Percentiles rank a stretch among this genome's conserved stretches.
phyloP scores from a whole-genome alignment of 768 basidiomycete species.

The Coprinellus aureogranulatus region DNA sequence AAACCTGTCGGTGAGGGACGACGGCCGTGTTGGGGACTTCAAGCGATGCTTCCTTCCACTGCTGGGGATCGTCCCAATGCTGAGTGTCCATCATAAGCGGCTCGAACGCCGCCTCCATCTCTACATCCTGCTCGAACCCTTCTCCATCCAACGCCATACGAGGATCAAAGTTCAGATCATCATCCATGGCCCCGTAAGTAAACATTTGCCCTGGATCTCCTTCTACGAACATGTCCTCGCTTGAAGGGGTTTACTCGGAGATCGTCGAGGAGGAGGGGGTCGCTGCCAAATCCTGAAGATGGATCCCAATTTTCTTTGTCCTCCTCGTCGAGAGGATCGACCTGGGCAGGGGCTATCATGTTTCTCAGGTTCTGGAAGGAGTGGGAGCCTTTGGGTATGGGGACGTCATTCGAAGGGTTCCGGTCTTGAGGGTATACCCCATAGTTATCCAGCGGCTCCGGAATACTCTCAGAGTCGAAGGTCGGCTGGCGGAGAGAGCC shows the following conservation, averaged over 20 bases:
- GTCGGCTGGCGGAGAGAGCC: too few species aligned
- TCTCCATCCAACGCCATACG: neutral
- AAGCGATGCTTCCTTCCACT: neutral
- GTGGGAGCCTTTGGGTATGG: neutral
- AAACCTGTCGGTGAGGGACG: too few species aligned
- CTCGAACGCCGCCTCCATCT: neutral
- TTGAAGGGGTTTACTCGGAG: neutral
- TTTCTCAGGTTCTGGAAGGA: neutral
- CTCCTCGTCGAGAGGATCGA: conserved; percentile 1
- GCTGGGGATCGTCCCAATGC: neutral
- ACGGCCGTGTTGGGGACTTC: too few species aligned
- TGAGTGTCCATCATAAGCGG: neutral
- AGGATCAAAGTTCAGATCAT: neutral
- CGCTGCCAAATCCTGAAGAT: neutral
- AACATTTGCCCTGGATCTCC: neutral
- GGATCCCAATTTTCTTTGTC: conserved; percentile 9
- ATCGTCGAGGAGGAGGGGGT: neutral
- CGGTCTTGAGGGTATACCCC: too few species aligned
- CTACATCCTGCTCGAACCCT: neutral
- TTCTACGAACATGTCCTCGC: neutral
- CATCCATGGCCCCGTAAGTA: neutral
- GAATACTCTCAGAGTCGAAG: too few species aligned
- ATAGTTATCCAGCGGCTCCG: too few species aligned
- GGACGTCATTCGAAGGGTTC: neutral
- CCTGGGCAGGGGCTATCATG: neutral